phyloP scores from a whole-genome alignment of 176 grass and related monocot species.

The Avena atlantica region DNA sequence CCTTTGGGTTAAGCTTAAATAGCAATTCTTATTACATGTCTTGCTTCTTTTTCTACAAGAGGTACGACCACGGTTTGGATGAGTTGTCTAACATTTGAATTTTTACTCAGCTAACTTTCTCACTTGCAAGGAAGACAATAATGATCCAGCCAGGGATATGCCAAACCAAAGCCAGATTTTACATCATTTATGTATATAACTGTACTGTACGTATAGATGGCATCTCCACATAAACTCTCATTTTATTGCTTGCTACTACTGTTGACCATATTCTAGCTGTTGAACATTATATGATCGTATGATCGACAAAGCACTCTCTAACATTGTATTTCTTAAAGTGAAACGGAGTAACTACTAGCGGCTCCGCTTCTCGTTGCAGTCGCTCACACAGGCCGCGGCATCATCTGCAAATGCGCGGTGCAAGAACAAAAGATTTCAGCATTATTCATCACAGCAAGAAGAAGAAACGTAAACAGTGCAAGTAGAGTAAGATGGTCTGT shows the following conservation, averaged over 20 bases:
- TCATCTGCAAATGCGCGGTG: neutral
- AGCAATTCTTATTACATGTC: neutral
- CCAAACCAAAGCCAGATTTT: neutral
- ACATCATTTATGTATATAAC: neutral
- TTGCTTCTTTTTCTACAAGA: neutral
- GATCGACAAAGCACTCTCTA: neutral
- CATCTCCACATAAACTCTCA: neutral
- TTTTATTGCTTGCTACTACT: neutral
- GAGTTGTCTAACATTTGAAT: neutral
- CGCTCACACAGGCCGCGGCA: neutral
- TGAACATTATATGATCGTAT: neutral
- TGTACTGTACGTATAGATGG: neutral
- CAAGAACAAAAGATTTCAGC: neutral
- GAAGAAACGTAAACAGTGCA: neutral
- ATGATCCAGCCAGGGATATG: neutral
- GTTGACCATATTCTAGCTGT: neutral
- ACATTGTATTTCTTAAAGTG: neutral
- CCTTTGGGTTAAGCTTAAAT: too few species aligned
- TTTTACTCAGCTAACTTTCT: neutral
- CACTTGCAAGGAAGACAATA: neutral
- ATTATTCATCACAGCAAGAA: neutral
- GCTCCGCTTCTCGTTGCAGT: neutral
- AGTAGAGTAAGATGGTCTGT: too few species aligned
- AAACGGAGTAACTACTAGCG: neutral
- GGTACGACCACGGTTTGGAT: neutral